Percentiles rank a stretch among this genome's conserved stretches.
These are phyloP conservation scores for Tetrahymena thermophila DNA, from an alignment of 73 alveolate genomes.

Conservation along the genomic window DNA sequence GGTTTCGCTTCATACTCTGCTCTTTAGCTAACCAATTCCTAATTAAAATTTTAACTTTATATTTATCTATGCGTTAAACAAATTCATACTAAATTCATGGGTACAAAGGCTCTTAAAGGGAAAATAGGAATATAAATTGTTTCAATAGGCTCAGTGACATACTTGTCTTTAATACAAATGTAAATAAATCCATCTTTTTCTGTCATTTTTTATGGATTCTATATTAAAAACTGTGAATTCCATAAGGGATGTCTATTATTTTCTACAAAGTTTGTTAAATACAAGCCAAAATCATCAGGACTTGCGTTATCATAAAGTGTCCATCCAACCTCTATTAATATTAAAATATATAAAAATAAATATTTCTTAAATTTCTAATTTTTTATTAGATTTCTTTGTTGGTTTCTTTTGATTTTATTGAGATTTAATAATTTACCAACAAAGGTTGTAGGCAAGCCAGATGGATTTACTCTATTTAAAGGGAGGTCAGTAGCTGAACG, in stretches of 20 bases:
- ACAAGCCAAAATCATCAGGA: constrained; percentile 85
- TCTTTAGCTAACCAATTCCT: constrained; percentile 56
- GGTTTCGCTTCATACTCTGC: constrained; percentile 79
- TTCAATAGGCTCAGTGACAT: constrained; percentile 80
- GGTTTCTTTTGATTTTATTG: background rate
- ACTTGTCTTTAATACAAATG: constrained; percentile 79
- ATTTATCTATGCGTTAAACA: background rate
- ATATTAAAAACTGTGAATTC: constrained; percentile 89
- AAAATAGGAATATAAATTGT: constrained; percentile 78
- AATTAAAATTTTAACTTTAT: background rate
- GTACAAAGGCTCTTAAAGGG: constrained; percentile 86
- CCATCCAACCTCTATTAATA: constrained; percentile 87
- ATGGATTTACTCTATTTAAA: constrained; percentile 71
- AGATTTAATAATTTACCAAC: background rate
- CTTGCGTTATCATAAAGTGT: constrained; percentile 83
- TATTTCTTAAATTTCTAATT: background rate
- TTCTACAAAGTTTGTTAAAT: constrained; percentile 80
- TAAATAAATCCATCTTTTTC: constrained; percentile 91
- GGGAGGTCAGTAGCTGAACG: constrained; percentile 94
- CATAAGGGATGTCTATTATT: constrained; percentile 91
- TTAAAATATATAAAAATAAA: background rate
- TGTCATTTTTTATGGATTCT: constrained; percentile 79
- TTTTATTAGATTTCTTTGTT: too few relatives aligned
- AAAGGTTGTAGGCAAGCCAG: constrained; percentile 89
- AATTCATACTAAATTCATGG: constrained; percentile 71